Percentiles rank a stretch among this genome's conserved stretches.
These are phyloP conservation scores for Barnettozyma vustinii DNA, from an alignment of 805 yeast species.

Conservation along the genomic window DNA sequence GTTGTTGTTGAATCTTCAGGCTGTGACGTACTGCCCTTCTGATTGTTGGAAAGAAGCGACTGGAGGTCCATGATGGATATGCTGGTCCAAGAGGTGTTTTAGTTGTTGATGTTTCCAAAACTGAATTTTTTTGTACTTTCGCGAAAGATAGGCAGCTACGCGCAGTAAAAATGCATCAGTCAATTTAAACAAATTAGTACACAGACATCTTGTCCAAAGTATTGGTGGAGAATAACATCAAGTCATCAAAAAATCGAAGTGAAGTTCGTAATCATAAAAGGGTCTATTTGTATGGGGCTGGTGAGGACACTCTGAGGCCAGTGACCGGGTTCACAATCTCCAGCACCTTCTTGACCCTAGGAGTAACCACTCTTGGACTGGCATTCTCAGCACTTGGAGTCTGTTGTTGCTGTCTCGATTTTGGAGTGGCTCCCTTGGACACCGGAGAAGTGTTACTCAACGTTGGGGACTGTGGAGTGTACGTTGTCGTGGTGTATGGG, in stretches of 20 bases:
- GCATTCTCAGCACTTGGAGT: background rate
- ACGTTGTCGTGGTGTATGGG: conserved; percentile 61
- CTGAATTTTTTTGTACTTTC: background rate
- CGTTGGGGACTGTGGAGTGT: conserved; percentile 47
- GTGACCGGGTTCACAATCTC: conserved; percentile 62
- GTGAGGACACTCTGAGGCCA: conserved; percentile 50
- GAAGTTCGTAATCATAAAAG: background rate
- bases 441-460: conserved; percentile 21
- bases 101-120: background rate
- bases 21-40: conserved; percentile 1
- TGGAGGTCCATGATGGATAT: conserved; percentile 16
- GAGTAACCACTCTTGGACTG: conserved; percentile 48
- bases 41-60: conserved; percentile 14
- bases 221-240: conserved; percentile 1
- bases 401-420: conserved; percentile 4
- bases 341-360: conserved; percentile 52
- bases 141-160: background rate
- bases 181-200: background rate
- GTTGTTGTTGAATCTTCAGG: background rate
- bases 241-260: background rate
- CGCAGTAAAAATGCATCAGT: background rate
- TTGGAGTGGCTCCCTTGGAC: conserved; percentile 18
- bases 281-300: conserved; percentile 30
- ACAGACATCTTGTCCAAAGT: background rate
- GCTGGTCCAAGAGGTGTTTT: background rate